Evolutionary conservation across 2,329 filamentous ascomycete genomes (phyloP), one percentile per base, ranked within the genome.

Genomic region (Trichoderma cornu-damae): DNA sequence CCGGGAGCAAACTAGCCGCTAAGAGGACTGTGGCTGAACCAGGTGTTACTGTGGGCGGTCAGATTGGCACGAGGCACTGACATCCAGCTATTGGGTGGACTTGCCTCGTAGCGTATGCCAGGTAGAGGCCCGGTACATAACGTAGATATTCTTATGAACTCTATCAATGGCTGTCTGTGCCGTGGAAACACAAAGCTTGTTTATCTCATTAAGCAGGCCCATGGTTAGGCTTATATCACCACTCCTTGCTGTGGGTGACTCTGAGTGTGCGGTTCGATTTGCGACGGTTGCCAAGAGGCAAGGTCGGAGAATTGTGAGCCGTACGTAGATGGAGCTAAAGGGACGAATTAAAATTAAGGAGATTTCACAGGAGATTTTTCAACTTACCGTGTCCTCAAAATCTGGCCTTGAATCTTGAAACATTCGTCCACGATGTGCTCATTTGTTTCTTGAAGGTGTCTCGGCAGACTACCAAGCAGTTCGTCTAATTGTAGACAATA

Each of bases 61-160:
- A 55, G 51, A 9, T 12, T n/a, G 5, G 16, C 24, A 9, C 12
- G 16, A 6, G 7, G n/a, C 9, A 22, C 11, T 24, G 5, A 6
- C 6, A 32, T 11, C 3, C 4, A 4, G 6, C 2, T n/a, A 12
- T 5, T 22, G 22, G n/a, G 16, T 30, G 22, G 12, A 20, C 18
- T n/a, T 22, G 47, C 52, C 42, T 30, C 52, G 30, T 30, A 55
- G 20, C 8, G 52, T 55, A 4, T 55, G 52, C 52, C 52, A 55
- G 22, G 52, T 55, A 20, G 52, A 55, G 4, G 42, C 32, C 4
- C 32, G 32, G 16, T 46, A 55, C 12, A 55, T 18, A 5, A 38
- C 26, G 22, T 37, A 34, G 4, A 37, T 7, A 30, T 38, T 46
- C 11, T 38, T 47, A 28, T 55, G 32, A 5, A 46, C 52, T 22